phyloP scores from a whole-genome alignment of 192 early-diverging fungal species.

The Coemansia reversa region DNA sequence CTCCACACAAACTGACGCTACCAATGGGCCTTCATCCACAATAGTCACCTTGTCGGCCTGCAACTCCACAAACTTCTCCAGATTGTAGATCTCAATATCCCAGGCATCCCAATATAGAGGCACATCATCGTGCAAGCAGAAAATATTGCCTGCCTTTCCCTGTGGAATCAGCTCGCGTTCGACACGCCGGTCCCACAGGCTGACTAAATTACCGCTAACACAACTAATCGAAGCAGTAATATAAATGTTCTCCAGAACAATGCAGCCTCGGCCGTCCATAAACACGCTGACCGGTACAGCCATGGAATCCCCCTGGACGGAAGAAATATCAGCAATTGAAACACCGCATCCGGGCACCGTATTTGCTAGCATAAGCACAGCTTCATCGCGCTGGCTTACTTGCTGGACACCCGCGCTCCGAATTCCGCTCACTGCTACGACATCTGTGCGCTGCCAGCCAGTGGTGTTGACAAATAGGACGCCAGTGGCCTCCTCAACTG shows the following conservation, averaged over 20 bases:
- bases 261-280: slow-evolving; percentile 21
- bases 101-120: slow-evolving; percentile 88
- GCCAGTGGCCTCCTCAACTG: slow-evolving; percentile 17
- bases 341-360: slow-evolving; percentile 33
- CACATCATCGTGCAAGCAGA: slow-evolving; percentile 84
- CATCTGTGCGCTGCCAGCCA: slow-evolving; percentile 67
- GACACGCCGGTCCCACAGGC: slow-evolving; percentile 61
- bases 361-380: slow-evolving; percentile 31
- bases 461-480: slow-evolving; percentile 66
- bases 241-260: slow-evolving; percentile 72
- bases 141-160: slow-evolving; percentile 62
- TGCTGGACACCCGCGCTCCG: slow-evolving; percentile 16
- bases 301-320: neutral
- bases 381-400: slow-evolving; percentile 28
- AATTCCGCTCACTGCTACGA: slow-evolving; percentile 61
- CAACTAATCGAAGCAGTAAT: slow-evolving; percentile 70
- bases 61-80: slow-evolving; percentile 77
- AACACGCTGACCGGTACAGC: slow-evolving; percentile 38
- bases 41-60: slow-evolving; percentile 51
- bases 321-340: slow-evolving; percentile 10
- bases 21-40: slow-evolving; percentile 76
- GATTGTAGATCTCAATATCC: slow-evolving; percentile 90
- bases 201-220: slow-evolving; percentile 66
- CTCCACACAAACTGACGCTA: slow-evolving; percentile 69
- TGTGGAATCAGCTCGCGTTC: slow-evolving; percentile 55